A percentile compares a stretch with the other conserved stretches of the same genome.
Evolutionary conservation across 225 moss, liverwort and hornwort genomes (phyloP).

Genomic region (Marchantia paleacea): DNA sequence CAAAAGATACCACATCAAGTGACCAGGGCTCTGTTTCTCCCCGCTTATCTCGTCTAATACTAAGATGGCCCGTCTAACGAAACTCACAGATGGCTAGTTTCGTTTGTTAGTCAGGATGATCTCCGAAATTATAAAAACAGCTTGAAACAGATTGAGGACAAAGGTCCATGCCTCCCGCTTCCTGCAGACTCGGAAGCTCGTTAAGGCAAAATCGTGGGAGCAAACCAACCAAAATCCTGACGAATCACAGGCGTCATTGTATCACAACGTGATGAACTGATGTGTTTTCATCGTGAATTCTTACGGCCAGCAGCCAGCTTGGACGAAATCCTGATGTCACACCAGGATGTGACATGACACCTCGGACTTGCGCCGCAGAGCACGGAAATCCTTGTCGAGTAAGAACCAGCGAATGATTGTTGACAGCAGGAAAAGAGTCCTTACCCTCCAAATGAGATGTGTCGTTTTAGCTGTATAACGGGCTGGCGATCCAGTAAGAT

Average conservation of each 20-base stretch:
- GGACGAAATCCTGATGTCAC: not conserved
- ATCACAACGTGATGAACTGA: conserved; percentile 5
- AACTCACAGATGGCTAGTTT: not conserved
- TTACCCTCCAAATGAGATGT: not conserved
- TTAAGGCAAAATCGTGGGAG: not conserved
- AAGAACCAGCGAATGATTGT: not conserved
- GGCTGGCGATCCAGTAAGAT: not conserved
- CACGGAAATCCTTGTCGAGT: not conserved
- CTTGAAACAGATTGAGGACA: not conserved
- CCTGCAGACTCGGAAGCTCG: not conserved
- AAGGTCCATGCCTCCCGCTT: not conserved
- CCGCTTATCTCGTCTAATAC: not conserved
- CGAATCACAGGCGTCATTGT: not conserved
- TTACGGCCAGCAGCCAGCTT: not conserved
- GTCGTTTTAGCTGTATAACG: not conserved
- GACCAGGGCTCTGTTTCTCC: not conserved
- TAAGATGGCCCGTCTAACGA: not conserved
- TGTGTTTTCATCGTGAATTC: conserved; percentile 6
- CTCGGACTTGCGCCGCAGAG: not conserved
- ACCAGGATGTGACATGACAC: not conserved
- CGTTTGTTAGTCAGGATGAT: too few species aligned
- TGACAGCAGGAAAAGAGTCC: not conserved
- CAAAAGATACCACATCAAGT: not conserved
- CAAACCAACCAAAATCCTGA: not conserved
- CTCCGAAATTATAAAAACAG: not conserved